Evolutionary conservation across 73 alveolate genomes (phyloP), one percentile per base, ranked within the genome.

Genomic region (Symbiodinium pilosum): DNA sequence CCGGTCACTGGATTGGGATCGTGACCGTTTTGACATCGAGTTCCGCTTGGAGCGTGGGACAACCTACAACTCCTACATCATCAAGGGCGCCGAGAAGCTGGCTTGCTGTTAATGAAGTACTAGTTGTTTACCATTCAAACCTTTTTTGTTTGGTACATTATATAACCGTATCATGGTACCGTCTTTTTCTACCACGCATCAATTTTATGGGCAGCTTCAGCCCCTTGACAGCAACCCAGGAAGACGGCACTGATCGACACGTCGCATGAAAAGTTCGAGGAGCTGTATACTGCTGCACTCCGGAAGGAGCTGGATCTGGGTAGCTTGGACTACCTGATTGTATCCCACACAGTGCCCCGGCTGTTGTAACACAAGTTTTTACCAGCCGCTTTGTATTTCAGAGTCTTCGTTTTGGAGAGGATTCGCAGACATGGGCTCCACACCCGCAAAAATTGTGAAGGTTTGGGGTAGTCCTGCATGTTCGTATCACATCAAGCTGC

Each of bases 1-100:
- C 42, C 98, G 98, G 47, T 93, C 98, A 11, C 38, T 93, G 93
- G 98, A 93, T 44, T 93, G 98, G 98, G 98, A 93, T 38, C 93
- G 98, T 24, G 98, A 93, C 32, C 98, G 98, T 43, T 93, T 93
- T 36, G 98, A 93, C 84, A 93, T 93, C 43, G 98, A 93, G 68
- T 93, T 93, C 68, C 93, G 93, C 38, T 51, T 93, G 98, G 98
- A 93, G 68, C 92, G 98, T 5, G 98, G 98, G 2, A 93, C 98
- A n/a, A 93, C 98, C 93, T 93, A 93, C 93, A 93, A 93, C 68
- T 44, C 93, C 83, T 93, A 93, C 93, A 51, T 93, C 92, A 77
- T 93, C 85, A 75, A 77, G 32, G 98, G 98, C 16, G 94, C 32
- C 18, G 52, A 77, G 87, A 77, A 77, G 81, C n/a, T n/a, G n/a